A percentile compares a stretch with the other conserved stretches of the same genome.
Evolutionary conservation across 2,329 filamentous ascomycete species (phyloP).

Genomic region (Monilinia aucupariae): DNA sequence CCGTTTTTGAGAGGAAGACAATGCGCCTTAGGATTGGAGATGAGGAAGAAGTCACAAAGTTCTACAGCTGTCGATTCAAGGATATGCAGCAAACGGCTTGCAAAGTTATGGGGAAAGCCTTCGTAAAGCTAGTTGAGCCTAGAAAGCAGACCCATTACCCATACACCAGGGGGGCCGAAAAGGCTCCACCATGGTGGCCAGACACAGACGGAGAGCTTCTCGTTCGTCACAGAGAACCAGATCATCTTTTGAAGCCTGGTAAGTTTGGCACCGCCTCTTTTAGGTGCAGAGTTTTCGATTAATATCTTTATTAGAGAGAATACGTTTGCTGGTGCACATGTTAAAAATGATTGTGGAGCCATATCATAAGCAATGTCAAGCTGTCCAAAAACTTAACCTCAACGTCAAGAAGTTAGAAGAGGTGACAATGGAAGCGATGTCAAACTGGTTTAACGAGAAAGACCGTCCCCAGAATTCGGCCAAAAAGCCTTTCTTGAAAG

Average conservation of each 20-base stretch:
- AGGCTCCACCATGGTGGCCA: conserved; percentile 64
- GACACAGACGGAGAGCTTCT: conserved; percentile 48
- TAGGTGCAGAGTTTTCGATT: not conserved
- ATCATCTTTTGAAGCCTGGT: conserved; percentile 66
- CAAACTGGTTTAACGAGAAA: conserved; percentile 53
- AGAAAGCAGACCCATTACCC: conserved; percentile 73
- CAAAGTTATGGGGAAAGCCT: conserved; percentile 68
- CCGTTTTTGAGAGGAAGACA: conserved; percentile 24
- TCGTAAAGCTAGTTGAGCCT: conserved; percentile 69
- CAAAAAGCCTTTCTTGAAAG: conserved; percentile 52
- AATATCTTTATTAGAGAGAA: conserved; percentile 44
- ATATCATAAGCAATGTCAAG: conserved; percentile 37
- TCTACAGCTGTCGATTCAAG: conserved; percentile 58
- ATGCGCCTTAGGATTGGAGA: conserved; percentile 49
- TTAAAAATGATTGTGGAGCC: conserved; percentile 46
- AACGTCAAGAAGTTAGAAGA: conserved; percentile 51
- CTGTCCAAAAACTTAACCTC: conserved; percentile 46
- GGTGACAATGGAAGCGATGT: conserved; percentile 52
- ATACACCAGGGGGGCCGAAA: conserved; percentile 60
- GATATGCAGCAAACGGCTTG: conserved; percentile 65
- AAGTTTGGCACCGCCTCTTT: conserved; percentile 23
- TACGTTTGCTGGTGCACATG: conserved; percentile 55
- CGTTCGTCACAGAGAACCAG: conserved; percentile 66
- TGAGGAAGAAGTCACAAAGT: conserved; percentile 48
- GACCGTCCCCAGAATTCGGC: conserved; percentile 47